Conservation (phyloP, 2,329 filamentous ascomycete species). For the Monascus ruber region DNA sequence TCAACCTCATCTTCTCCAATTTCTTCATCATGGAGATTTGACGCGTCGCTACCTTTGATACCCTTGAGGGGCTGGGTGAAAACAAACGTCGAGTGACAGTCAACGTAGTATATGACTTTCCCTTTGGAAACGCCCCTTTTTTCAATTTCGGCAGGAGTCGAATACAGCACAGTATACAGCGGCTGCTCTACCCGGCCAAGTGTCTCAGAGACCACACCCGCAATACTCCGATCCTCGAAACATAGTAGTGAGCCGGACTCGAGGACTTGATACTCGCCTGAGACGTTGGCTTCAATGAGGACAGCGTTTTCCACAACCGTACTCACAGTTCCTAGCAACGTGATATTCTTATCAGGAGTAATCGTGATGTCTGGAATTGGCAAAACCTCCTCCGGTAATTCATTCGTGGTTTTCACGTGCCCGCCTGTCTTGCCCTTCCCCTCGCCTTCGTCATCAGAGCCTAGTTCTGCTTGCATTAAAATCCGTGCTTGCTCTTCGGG, state of each 20-base stretch:
- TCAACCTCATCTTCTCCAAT: conserved; percentile 75
- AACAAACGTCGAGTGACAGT: conserved; percentile 66
- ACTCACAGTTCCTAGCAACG: conserved; percentile 63
- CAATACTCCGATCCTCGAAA: conserved; percentile 58
- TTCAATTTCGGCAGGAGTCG: conserved; percentile 54
- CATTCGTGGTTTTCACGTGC: conserved; percentile 71
- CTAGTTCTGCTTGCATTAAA: conserved; percentile 71
- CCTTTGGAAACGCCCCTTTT: conserved; percentile 57
- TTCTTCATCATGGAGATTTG: conserved; percentile 91
- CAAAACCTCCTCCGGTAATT: conserved; percentile 50
- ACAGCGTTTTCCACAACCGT: conserved; percentile 67
- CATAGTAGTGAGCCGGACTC: conserved; percentile 78
- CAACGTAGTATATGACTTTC: conserved; percentile 66
- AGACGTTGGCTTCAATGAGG: conserved; percentile 65
- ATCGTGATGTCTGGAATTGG: conserved; percentile 71
- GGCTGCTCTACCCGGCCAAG: conserved; percentile 78
- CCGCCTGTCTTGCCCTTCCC: conserved; percentile 34
- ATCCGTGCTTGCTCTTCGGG: conserved; percentile 75
- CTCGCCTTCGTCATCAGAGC: conserved; percentile 65
- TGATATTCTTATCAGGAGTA: conserved; percentile 63
- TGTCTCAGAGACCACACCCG: conserved; percentile 75
- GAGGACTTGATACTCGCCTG: conserved; percentile 74
- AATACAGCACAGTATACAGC: conserved; percentile 71
- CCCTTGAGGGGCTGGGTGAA: conserved; percentile 73
- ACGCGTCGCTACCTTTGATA: conserved; percentile 83